phyloP scores from a whole-genome alignment of 768 basidiomycete species.

The Kwoniella sp. region DNA sequence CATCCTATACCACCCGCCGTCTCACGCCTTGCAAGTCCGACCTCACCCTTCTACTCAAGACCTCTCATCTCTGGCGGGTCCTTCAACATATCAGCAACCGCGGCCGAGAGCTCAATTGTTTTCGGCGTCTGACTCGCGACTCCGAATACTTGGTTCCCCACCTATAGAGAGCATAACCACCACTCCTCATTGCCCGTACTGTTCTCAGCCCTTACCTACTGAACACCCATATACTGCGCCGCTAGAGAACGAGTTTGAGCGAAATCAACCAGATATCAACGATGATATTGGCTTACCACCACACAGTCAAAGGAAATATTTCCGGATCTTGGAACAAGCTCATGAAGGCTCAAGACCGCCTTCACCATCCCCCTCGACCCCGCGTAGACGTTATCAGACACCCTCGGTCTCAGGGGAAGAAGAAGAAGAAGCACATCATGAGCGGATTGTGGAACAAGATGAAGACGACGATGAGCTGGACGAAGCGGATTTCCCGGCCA shows the following conservation, averaged over 20 bases:
- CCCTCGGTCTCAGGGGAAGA: constrained; percentile 9
- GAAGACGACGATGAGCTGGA: constrained; percentile 27
- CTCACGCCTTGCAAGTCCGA: constrained; percentile 46
- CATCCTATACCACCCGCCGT: constrained; percentile 52
- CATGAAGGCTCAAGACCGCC: constrained; percentile 48
- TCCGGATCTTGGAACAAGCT: constrained; percentile 46
- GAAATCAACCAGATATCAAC: neutral
- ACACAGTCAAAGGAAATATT: constrained; percentile 28
- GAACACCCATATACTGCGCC: neutral
- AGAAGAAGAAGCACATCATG: neutral
- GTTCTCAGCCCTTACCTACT: constrained; percentile 40
- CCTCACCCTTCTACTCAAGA: constrained; percentile 25
- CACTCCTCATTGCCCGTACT: constrained; percentile 42
- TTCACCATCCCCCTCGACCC: constrained; percentile 28
- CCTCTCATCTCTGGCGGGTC: neutral
- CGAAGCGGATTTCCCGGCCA: constrained; percentile 59
- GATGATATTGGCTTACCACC: neutral
- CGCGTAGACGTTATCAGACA: constrained; percentile 1
- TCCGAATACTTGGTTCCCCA: neutral
- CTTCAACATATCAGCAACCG: neutral
- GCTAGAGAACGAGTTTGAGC: neutral
- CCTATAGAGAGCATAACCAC: constrained; percentile 22
- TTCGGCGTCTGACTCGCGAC: neutral
- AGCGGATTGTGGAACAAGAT: neutral
- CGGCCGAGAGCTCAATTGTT: neutral